Evolutionary conservation across 345 rosid genomes (phyloP).

Genomic region (Syzygium grande): DNA sequence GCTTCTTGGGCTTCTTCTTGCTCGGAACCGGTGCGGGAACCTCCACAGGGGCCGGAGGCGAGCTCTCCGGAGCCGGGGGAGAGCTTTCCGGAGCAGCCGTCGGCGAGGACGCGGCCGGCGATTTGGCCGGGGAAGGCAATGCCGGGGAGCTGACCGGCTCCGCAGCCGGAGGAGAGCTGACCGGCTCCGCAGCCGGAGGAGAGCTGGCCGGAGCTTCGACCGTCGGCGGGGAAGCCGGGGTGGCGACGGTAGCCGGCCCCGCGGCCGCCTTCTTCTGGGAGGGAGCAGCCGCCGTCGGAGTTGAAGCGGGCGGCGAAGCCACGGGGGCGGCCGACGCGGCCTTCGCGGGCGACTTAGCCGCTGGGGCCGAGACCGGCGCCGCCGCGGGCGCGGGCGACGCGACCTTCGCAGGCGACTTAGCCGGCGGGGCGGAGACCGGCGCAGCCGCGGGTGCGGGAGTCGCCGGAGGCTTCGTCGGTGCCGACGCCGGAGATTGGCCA

Average conservation of each 20-base stretch:
- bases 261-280: slow-evolving; percentile 21
- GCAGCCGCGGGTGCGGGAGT: slow-evolving; percentile 1
- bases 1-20: slow-evolving; percentile 24
- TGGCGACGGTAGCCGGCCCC: slow-evolving; percentile 8
- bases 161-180: slow-evolving; percentile 9
- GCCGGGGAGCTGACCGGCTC: slow-evolving; percentile 32
- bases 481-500: slow-evolving; percentile 52
- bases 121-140: slow-evolving; percentile 2
- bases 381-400: slow-evolving; percentile 6
- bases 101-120: slow-evolving; percentile 15
- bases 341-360: slow-evolving; percentile 34
- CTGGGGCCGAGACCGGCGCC: slow-evolving; percentile 54
- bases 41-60: slow-evolving; percentile 21
- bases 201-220: slow-evolving; percentile 9
- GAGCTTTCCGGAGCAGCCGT: slow-evolving; percentile 10
- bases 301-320: slow-evolving; percentile 5
- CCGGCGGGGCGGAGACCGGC: slow-evolving; percentile 57
- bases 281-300: slow-evolving; percentile 13
- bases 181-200: slow-evolving; percentile 16
- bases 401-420: slow-evolving; percentile 35
- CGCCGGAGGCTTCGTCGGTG: not conserved
- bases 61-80: slow-evolving; percentile 18
- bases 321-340: slow-evolving; percentile 12
- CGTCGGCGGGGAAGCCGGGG: slow-evolving; percentile 16
- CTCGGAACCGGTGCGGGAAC: slow-evolving; percentile 32